Evolutionary conservation across 352 stramenopile genomes (phyloP).

Genomic region (Pseudoperonospora humuli): DNA sequence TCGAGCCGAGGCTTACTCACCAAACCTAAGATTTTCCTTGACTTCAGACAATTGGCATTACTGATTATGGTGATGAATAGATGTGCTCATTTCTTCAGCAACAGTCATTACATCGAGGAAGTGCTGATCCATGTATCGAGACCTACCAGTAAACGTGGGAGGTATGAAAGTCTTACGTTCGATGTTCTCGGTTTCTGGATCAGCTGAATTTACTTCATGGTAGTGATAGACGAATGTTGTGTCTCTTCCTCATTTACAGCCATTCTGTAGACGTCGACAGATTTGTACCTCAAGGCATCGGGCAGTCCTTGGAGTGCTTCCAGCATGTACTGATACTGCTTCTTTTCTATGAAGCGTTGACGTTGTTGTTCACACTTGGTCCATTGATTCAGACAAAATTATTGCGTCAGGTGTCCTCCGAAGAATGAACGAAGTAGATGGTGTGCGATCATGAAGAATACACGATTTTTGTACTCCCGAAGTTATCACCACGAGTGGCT

Average conservation of each 20-base stretch:
- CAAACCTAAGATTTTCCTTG: conserved; percentile 1
- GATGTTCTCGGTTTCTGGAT: too few species aligned
- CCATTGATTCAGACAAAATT: conserved; percentile 6
- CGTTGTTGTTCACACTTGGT: conserved; percentile 4
- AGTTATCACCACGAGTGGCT: conserved; percentile 3
- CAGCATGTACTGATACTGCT: not conserved
- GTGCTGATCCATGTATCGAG: too few species aligned
- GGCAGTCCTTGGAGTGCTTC: too few species aligned
- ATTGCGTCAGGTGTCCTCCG: not conserved
- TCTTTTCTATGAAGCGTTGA: not conserved
- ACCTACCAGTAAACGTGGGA: too few species aligned
- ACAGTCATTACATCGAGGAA: conserved; percentile 29
- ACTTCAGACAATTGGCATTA: conserved; percentile 45
- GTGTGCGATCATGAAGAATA: not conserved
- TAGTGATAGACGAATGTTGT: too few species aligned
- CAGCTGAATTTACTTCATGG: too few species aligned
- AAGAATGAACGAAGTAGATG: not conserved
- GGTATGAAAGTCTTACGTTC: too few species aligned
- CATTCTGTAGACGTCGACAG: too few species aligned
- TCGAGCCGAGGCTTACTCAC: conserved; percentile 10
- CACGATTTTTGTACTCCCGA: conserved; percentile 1
- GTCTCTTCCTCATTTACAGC: too few species aligned
- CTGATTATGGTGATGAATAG: conserved; percentile 49
- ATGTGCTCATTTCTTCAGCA: conserved; percentile 24
- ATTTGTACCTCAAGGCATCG: too few species aligned